A percentile compares a stretch with the other conserved stretches of the same genome.
Evolutionary conservation across 2,329 filamentous ascomycete genomes (phyloP).

Genomic region (Fusarium vanettenii): DNA sequence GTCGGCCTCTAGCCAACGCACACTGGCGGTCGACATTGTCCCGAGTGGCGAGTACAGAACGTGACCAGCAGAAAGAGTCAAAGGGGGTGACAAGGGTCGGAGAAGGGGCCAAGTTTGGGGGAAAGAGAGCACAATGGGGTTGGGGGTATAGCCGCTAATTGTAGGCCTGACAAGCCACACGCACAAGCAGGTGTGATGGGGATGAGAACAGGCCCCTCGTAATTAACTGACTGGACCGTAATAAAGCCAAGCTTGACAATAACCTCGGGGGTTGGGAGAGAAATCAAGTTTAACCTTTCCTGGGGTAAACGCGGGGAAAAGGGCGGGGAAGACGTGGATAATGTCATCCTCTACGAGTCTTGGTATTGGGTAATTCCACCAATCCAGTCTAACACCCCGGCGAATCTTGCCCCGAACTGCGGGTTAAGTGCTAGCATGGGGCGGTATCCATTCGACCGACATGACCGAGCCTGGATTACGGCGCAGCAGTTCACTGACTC

Average conservation of each 20-base stretch:
- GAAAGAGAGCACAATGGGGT: neutral
- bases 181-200: neutral
- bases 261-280: neutral
- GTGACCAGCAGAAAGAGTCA: neutral
- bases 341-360: neutral
- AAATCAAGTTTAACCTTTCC: neutral
- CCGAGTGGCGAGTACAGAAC: neutral
- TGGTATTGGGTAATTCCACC: neutral
- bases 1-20: constrained; percentile 19
- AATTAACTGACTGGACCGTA: neutral
- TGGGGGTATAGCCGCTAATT: neutral
- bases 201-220: neutral
- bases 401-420: neutral
- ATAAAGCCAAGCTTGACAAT: neutral
- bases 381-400: neutral
- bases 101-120: neutral
- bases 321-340: neutral
- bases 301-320: constrained; percentile 2
- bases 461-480: neutral
- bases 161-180: neutral
- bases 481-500: neutral
- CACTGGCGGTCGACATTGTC: constrained; percentile 17
- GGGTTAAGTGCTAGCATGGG: neutral
- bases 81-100: neutral
- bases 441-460: neutral